A percentile compares a stretch with the other conserved stretches of the same genome.
phyloP scores from a whole-genome alignment of 306 rosid species.

The Albizia julibrissin region DNA sequence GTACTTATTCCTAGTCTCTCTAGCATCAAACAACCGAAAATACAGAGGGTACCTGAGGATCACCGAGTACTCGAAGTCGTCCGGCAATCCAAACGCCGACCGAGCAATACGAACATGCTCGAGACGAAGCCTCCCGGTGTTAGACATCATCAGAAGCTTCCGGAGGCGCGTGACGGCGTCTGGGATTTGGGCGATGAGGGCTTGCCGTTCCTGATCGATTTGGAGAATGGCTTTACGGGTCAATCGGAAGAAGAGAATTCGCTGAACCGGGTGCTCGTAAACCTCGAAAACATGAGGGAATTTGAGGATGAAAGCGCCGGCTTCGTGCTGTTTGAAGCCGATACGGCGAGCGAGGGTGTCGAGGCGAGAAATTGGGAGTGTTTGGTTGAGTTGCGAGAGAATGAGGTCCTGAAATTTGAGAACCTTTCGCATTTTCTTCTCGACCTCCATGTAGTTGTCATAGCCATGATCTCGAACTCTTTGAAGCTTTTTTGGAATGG shows the following conservation, averaged over 20 bases:
- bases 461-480: slow-evolving; percentile 86
- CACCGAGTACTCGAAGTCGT: slow-evolving; percentile 81
- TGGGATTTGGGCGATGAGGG: slow-evolving; percentile 52
- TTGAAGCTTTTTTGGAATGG: slow-evolving; percentile 67
- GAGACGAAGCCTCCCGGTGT: slow-evolving; percentile 60
- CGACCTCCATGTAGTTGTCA: slow-evolving; percentile 90
- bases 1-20: slow-evolving; percentile 79
- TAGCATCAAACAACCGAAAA: slow-evolving; percentile 69
- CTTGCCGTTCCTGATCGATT: slow-evolving; percentile 65
- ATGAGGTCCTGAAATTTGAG: slow-evolving; percentile 70
- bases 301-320: slow-evolving; percentile 71
- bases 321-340: slow-evolving; percentile 68
- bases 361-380: slow-evolving; percentile 72
- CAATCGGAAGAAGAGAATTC: slow-evolving; percentile 72
- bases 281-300: slow-evolving; percentile 85
- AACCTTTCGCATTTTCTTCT: slow-evolving; percentile 80
- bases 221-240: slow-evolving; percentile 78
- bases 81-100: slow-evolving; percentile 68
- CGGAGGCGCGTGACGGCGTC: slow-evolving; percentile 73
- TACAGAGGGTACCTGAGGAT: slow-evolving; percentile 65
- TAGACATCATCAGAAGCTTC: slow-evolving; percentile 84
- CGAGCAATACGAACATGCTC: slow-evolving; percentile 87
- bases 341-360: slow-evolving; percentile 72
- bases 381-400: slow-evolving; percentile 56
- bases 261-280: slow-evolving; percentile 88